Conservation (phyloP, 345 rosid genomes). For the sweet orange (Citrus sinensis) region DNA sequence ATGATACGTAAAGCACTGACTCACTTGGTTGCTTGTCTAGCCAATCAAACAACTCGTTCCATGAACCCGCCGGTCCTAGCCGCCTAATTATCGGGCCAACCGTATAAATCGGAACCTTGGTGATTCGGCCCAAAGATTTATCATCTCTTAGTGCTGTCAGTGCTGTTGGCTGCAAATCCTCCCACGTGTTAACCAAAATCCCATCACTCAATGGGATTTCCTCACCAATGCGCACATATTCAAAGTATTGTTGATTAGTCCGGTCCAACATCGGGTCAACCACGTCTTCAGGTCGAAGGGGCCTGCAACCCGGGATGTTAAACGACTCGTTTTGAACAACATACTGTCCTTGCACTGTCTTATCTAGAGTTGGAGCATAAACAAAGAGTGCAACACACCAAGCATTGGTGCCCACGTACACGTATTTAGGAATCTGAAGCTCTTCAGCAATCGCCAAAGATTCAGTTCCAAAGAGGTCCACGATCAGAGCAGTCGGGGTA, state of each 20-base stretch:
- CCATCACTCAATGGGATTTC: constrained; percentile 38
- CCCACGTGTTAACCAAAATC: constrained; percentile 60
- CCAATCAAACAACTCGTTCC: constrained; percentile 32
- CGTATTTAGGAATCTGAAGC: constrained; percentile 31
- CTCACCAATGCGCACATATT: background rate
- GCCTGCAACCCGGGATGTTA: constrained; percentile 52
- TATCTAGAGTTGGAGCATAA: constrained; percentile 32
- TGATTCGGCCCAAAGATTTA: constrained; percentile 8
- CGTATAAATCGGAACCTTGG: constrained; percentile 37
- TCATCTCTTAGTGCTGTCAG: constrained; percentile 35
- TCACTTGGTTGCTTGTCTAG: constrained; percentile 38
- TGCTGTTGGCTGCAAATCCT: constrained; percentile 40
- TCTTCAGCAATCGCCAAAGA: constrained; percentile 37
- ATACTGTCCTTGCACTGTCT: constrained; percentile 36
- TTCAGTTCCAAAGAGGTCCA: constrained; percentile 47
- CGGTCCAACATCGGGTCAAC: constrained; percentile 37
- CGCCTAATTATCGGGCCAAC: constrained; percentile 45
- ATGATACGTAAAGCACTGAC: constrained; percentile 60
- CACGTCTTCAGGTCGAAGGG: constrained; percentile 42
- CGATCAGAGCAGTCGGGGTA: constrained; percentile 42
- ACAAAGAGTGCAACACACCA: constrained; percentile 47
- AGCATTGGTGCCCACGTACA: constrained; percentile 36
- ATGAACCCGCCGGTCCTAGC: background rate
- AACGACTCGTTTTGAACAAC: constrained; percentile 31
- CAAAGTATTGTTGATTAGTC: constrained; percentile 8